Evolutionary conservation across 169 alveolate genomes (phyloP), one percentile per base, ranked within the genome.

Genomic region (Eimeria maxima): DNA sequence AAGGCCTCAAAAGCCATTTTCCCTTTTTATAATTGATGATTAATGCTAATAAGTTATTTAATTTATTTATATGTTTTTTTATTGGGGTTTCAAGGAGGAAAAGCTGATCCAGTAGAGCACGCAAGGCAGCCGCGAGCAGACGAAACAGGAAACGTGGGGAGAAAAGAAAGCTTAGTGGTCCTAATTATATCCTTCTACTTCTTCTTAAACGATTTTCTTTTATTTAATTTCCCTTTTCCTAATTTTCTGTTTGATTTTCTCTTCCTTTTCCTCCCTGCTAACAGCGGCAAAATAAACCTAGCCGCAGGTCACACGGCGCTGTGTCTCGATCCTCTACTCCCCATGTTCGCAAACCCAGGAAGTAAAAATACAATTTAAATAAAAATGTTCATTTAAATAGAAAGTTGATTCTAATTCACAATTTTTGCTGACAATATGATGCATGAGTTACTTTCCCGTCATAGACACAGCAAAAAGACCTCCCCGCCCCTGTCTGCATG

Each of bases 1-100:
- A 80, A 47, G 44, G 71, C 90, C 7, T 42, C 27, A 11, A 80
- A 27, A 5, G 90, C 71, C 90, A 80, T 80, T 74, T 71, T 42
- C 4, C 16, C 16, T 11, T 2, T 8, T 42, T 74, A 42, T 29
- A 4, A 3, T 2, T 3, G 44, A 33, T 33, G 20, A 8, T 42
- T 18, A 18, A 42, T 4, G 3, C 57, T 42, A 74, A 4, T 42
- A 3, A 42, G 42, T 3, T 6, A 74, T 42, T 14, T 4, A 38
- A 74, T 18, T 7, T 29, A 71, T 71, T 71, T 33, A 6, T 29
- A 8, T 29, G 13, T 33, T 13, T 71, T 22, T 71, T 33, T 4
- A 38, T 14, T 71, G n/a, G 14, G 53, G 38, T 71, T 71, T 71
- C 83, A 29, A 50, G 57, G 18, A 11, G 11, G 57, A 50, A 50